Conservation (phyloP, 1,284 basidiomycete species). For the Rhodofomes roseus region DNA sequence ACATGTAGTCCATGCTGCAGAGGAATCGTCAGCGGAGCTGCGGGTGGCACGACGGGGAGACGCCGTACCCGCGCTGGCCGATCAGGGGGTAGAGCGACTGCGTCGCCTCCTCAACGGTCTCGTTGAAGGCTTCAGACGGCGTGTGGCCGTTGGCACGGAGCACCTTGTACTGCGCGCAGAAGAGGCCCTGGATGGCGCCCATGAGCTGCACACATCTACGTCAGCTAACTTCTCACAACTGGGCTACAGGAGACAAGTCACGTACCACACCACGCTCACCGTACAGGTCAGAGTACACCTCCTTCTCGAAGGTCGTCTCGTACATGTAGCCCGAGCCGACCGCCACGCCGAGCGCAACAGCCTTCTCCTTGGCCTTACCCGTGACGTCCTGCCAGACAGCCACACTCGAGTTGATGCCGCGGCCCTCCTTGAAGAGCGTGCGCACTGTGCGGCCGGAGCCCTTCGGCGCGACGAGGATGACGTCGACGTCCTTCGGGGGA, state of each 20-base stretch:
- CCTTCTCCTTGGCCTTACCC: conserved; percentile 97
- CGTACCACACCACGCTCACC: conserved; percentile 98
- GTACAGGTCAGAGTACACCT: conserved; percentile 99
- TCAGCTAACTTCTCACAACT: not conserved
- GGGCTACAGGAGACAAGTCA: no score
- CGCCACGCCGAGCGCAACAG: conserved; percentile 90
- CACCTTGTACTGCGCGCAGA: conserved; percentile 99
- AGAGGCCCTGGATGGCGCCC: conserved; percentile 99
- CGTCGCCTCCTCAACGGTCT: conserved; percentile 99
- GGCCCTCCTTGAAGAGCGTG: conserved; percentile 99
- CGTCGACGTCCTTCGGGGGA: conserved; percentile 92
- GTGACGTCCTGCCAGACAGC: conserved; percentile 94
- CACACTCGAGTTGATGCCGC: conserved; percentile 91
- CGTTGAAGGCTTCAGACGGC: conserved; percentile 99
- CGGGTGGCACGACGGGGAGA: not conserved
- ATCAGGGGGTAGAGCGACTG: conserved; percentile 98
- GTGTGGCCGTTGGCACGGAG: conserved; percentile 98
- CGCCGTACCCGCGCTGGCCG: conserved; percentile 87
- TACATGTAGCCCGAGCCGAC: conserved; percentile 97
- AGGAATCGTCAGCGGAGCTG: conserved; percentile 7
- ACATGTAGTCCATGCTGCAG: conserved; percentile 98
- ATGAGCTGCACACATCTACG: conserved; percentile 66
- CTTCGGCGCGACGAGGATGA: conserved; percentile 99
- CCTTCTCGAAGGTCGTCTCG: conserved; percentile 99
- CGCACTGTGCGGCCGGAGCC: conserved; percentile 98